Evolutionary conservation across 2,329 filamentous ascomycete species (phyloP).

Genomic region (Dothideomycetes sp.): DNA sequence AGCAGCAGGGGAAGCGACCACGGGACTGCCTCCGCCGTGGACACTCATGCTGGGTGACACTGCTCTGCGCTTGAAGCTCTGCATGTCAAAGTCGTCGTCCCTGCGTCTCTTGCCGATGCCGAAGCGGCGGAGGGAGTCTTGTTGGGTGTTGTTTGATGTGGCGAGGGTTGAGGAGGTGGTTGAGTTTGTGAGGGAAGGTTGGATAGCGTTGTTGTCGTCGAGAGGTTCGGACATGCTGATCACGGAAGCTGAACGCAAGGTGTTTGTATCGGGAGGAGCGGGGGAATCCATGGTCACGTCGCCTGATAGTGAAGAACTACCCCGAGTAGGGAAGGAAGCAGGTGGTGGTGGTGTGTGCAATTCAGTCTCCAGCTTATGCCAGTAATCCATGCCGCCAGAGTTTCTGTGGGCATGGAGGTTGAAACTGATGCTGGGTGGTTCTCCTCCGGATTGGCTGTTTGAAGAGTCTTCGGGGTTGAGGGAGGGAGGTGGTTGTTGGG

Average conservation of each 20-base stretch:
- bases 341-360: slow-evolving; percentile 56
- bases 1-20: slow-evolving; percentile 64
- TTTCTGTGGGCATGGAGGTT: slow-evolving; percentile 65
- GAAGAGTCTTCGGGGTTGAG: slow-evolving; percentile 47
- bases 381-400: slow-evolving; percentile 63
- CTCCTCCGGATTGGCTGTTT: slow-evolving; percentile 53
- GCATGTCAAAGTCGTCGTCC: slow-evolving; percentile 83
- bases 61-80: slow-evolving; percentile 80
- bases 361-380: slow-evolving; percentile 68
- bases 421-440: slow-evolving; percentile 49
- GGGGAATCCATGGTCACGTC: slow-evolving; percentile 68
- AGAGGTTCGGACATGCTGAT: slow-evolving; percentile 5
- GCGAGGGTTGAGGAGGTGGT: slow-evolving; percentile 18
- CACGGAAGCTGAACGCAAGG: slow-evolving; percentile 9
- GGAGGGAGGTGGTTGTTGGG: slow-evolving; percentile 51
- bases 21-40: slow-evolving; percentile 70
- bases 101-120: slow-evolving; percentile 65
- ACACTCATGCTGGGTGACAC: slow-evolving; percentile 87
- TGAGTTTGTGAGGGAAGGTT: background rate
- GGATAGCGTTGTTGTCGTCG: background rate
- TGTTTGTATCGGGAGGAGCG: background rate
- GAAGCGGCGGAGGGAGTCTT: slow-evolving; percentile 20
- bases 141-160: too few species aligned
- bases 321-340: slow-evolving; percentile 37
- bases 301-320: slow-evolving; percentile 42